These are phyloP conservation scores for Physcia stellaris DNA, from an alignment of 495 filamentous ascomycete species.

Conservation along the genomic window DNA sequence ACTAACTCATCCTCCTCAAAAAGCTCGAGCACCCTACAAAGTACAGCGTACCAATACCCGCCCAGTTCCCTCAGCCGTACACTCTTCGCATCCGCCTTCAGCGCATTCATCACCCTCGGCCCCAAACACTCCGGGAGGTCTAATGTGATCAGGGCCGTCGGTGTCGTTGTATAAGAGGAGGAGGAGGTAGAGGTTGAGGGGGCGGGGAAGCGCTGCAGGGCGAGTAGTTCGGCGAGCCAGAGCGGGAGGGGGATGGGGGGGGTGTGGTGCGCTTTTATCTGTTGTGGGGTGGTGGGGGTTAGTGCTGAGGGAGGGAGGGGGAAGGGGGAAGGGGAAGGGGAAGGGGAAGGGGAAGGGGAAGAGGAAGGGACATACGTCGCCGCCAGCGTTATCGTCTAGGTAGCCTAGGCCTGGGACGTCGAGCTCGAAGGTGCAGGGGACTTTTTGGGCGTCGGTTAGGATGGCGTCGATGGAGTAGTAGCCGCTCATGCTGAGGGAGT, in stretches of 20 bases:
- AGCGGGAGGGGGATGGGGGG: conserved; percentile 46
- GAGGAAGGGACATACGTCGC: conserved; percentile 32
- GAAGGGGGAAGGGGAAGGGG: background rate
- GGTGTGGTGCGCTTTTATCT: background rate
- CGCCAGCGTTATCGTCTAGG: conserved; percentile 63
- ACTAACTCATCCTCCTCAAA: conserved; percentile 85
- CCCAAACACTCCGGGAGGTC: conserved; percentile 69
- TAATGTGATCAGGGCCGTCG: conserved; percentile 64
- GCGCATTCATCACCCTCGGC: conserved; percentile 71
- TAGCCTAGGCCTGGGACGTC: conserved; percentile 77
- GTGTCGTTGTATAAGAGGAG: too few relatives aligned
- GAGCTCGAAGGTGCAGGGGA: conserved; percentile 87
- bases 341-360: conserved; percentile 22
- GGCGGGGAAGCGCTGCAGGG: conserved; percentile 49
- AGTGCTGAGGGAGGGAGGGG: background rate
- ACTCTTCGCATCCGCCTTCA: conserved; percentile 77
- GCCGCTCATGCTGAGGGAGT: conserved; percentile 40
- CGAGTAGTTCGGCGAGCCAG: conserved; percentile 96
- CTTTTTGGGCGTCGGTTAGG: conserved; percentile 83
- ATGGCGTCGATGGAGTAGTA: conserved; percentile 96
- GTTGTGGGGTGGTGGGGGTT: background rate
- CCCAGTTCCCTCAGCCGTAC: conserved; percentile 73
- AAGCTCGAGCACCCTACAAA: conserved; percentile 71
- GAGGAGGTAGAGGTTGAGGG: conserved; percentile 16
- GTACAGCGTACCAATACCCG: conserved; percentile 76